Conservation (phyloP, 2,329 filamentous ascomycete species). For the Fusarium zealandicum region DNA sequence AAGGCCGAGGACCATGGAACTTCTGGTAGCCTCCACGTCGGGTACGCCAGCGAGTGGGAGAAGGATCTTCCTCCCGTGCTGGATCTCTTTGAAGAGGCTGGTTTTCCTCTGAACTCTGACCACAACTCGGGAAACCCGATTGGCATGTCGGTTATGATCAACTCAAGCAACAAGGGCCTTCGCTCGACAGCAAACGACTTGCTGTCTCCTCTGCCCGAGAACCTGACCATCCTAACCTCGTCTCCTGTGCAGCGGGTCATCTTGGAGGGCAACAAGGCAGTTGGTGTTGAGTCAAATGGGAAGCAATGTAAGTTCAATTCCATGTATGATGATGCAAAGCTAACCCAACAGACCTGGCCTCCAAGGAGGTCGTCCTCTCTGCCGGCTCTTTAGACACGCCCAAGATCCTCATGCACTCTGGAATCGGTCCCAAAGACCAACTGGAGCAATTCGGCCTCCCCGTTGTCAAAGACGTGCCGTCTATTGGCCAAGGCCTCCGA, state of each 20-base stretch:
- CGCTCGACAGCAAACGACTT: constrained; percentile 61
- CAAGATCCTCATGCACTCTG: constrained; percentile 50
- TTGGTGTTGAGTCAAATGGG: constrained; percentile 29
- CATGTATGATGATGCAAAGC: neutral
- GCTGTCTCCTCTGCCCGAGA: constrained; percentile 52
- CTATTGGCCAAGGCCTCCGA: constrained; percentile 51
- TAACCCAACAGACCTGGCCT: constrained; percentile 38
- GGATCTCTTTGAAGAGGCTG: constrained; percentile 57
- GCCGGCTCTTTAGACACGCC: constrained; percentile 53
- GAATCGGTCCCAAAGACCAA: constrained; percentile 26
- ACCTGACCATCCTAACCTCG: constrained; percentile 44
- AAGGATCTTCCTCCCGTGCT: constrained; percentile 54
- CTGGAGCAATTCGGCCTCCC: constrained; percentile 23
- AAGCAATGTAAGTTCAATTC: constrained; percentile 21
- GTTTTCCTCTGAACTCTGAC: constrained; percentile 59
- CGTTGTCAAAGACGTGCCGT: constrained; percentile 43
- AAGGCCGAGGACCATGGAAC: constrained; percentile 56
- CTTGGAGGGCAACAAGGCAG: constrained; percentile 24
- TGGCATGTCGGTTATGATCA: constrained; percentile 60
- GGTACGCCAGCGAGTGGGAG: constrained; percentile 58
- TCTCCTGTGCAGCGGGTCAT: constrained; percentile 30
- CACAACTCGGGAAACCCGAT: constrained; percentile 66
- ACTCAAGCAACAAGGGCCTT: constrained; percentile 56
- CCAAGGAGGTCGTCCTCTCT: constrained; percentile 54
- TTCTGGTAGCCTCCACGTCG: constrained; percentile 56